Evolutionary conservation across 306 rosid species (phyloP).

Genomic region (Castanea sativa): DNA sequence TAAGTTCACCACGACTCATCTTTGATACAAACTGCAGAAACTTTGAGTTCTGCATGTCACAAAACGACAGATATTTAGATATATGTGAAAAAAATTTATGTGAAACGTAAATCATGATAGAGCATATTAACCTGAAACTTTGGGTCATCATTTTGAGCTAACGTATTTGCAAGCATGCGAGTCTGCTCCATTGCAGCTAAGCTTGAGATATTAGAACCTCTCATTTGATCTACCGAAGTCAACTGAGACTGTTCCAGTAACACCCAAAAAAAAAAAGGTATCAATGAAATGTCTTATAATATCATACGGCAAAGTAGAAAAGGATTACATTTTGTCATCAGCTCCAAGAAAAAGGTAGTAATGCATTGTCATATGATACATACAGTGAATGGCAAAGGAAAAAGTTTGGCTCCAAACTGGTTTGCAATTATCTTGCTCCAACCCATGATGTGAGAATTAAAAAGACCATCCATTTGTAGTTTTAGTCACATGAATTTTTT

Average conservation of each 20-base stretch:
- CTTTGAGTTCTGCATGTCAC: conserved; percentile 76
- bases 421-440: too few relatives aligned
- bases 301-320: background rate
- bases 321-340: too few relatives aligned
- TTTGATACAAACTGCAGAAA: conserved; percentile 94
- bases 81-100: background rate
- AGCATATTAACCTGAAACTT: conserved; percentile 80
- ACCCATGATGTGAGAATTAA: too few relatives aligned
- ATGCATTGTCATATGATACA: background rate
- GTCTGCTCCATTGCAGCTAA: conserved; percentile 92
- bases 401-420: too few relatives aligned
- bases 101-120: conserved; percentile 17
- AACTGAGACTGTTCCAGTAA: conserved; percentile 64
- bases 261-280: background rate
- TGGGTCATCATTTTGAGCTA: conserved; percentile 90
- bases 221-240: conserved; percentile 68
- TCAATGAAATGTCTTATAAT: background rate
- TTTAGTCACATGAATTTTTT: too few relatives aligned
- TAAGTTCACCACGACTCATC: conserved; percentile 97
- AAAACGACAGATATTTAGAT: background rate
- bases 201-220: conserved; percentile 60
- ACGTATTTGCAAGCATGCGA: conserved; percentile 90
- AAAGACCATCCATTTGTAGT: too few relatives aligned
- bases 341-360: too few relatives aligned
- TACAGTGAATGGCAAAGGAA: background rate